phyloP scores from a whole-genome alignment of 768 basidiomycete genomes.

The Lactarius quietus region DNA sequence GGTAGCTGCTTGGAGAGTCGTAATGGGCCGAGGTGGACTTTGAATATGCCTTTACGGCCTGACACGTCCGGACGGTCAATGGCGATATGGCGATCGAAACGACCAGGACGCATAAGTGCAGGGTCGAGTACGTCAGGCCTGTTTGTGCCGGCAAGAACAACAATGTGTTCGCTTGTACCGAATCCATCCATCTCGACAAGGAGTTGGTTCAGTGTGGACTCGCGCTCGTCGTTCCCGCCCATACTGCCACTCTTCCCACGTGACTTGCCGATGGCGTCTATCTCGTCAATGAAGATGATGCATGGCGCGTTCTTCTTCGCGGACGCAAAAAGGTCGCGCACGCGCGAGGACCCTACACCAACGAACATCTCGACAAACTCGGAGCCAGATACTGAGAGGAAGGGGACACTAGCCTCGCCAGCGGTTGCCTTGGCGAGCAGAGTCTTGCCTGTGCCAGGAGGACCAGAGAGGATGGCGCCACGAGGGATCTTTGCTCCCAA shows the following conservation, averaged over 20 bases:
- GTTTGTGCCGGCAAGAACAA: conserved; percentile 96
- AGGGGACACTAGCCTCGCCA: conserved; percentile 95
- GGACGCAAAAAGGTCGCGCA: conserved; percentile 94
- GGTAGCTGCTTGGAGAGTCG: conserved; percentile 56
- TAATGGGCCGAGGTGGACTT: conserved; percentile 85
- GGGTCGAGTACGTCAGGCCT: conserved; percentile 93
- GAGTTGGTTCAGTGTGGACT: conserved; percentile 95
- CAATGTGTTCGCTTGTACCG: conserved; percentile 94
- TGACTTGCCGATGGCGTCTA: conserved; percentile 97
- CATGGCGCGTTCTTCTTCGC: conserved; percentile 98
- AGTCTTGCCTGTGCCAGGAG: conserved; percentile 98
- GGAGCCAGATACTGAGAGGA: conserved; percentile 97
- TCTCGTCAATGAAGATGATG: conserved; percentile 99
- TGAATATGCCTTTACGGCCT: conserved; percentile 90
- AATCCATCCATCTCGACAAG: conserved; percentile 99
- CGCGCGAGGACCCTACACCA: conserved; percentile 95
- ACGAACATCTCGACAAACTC: conserved; percentile 99
- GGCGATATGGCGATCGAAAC: conserved; percentile 94
- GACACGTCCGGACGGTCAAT: conserved; percentile 94
- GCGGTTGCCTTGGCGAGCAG: conserved; percentile 97
- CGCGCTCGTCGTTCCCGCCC: conserved; percentile 95
- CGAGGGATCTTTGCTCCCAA: conserved; percentile 98
- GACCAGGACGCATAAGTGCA: conserved; percentile 94
- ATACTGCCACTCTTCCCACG: conserved; percentile 74
- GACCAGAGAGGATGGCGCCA: conserved; percentile 91